phyloP scores from a whole-genome alignment of 164 flowering plant species.

The Magnolia sinica region DNA sequence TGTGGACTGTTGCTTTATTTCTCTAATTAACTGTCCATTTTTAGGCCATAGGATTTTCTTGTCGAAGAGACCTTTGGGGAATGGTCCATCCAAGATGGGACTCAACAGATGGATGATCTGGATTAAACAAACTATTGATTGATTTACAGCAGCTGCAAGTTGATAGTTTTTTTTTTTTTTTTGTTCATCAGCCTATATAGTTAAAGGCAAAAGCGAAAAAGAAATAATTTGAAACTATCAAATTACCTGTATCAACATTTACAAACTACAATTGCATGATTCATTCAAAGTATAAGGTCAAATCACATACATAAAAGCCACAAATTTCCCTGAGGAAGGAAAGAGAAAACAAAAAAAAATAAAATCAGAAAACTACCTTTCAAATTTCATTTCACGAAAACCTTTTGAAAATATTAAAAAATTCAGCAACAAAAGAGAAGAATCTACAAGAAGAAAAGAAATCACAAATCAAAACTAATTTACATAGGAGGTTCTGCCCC shows the following conservation, averaged over 20 bases:
- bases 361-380: not conserved
- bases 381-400: not conserved
- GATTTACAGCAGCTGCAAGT: too few relatives aligned
- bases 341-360: not conserved
- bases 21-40: not conserved
- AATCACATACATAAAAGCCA: not conserved
- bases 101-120: not conserved
- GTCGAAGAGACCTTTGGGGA: not conserved
- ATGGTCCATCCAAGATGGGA: not conserved
- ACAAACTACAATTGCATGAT: not conserved
- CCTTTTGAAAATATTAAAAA: not conserved
- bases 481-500: slow-evolving; percentile 7
- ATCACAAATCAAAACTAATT: not conserved
- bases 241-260: not conserved
- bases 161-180: too few relatives aligned
- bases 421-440: not conserved
- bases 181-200: too few relatives aligned
- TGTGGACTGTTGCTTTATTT: not conserved
- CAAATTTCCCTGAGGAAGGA: not conserved
- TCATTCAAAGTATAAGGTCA: too few relatives aligned
- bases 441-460: not conserved
- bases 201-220: too few relatives aligned
- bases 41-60: not conserved
- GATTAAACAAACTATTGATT: not conserved
- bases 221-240: too few relatives aligned